Conservation (phyloP, 176 grass and related monocot genomes). For the Cymbopogon citratus region DNA sequence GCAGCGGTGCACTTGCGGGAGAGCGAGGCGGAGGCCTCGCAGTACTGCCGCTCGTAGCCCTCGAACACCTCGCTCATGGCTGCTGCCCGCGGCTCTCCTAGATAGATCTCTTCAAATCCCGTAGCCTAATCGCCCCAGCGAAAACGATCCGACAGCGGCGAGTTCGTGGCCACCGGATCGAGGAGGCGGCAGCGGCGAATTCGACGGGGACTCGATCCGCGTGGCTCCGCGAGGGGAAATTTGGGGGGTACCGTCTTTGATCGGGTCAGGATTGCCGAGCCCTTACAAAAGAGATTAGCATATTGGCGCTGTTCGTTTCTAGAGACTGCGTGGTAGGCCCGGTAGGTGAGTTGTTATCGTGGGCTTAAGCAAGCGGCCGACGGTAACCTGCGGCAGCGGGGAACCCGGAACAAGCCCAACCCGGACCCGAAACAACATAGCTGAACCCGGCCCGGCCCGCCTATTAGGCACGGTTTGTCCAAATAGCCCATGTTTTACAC, state of each 20-base stretch:
- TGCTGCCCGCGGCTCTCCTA: conserved; percentile 7
- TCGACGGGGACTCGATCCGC: neutral
- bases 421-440: too few relatives aligned
- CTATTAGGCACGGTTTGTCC: too few relatives aligned
- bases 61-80: conserved; percentile 90
- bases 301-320: neutral
- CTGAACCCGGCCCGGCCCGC: too few relatives aligned
- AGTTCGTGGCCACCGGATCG: conserved; percentile 7
- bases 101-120: neutral
- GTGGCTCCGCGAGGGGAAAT: neutral
- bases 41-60: conserved; percentile 91
- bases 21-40: conserved; percentile 75
- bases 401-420: neutral
- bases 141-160: neutral
- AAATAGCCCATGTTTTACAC: too few relatives aligned
- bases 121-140: neutral
- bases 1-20: conserved; percentile 69
- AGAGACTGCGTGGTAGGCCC: conserved; percentile 2
- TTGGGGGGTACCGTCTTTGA: conserved; percentile 6
- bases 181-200: neutral
- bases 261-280: neutral
- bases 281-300: neutral
- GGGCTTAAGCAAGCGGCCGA: neutral
- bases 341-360: neutral
- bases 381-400: neutral